Evolutionary conservation across 805 yeast genomes (phyloP), one percentile per base, ranked within the genome.

Genomic region (fission yeast (Schizosaccharomyces pombe)): DNA sequence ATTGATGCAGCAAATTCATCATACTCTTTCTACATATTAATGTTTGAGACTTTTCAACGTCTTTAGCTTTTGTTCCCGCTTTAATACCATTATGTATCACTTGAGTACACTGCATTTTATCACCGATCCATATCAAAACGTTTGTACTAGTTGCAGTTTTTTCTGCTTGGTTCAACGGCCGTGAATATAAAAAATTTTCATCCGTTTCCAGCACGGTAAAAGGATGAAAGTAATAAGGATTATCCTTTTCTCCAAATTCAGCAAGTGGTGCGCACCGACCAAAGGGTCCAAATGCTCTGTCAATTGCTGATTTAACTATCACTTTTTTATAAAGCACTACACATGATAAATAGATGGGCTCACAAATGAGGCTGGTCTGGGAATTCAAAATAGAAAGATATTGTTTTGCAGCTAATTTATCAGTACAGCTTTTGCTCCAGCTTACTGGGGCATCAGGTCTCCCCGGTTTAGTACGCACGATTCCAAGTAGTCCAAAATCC

Each of bases 391-490:
- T 2, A n/a, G 53, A 49, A 8, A 49, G 11, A 14, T 12, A 31
- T 28, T 49, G 33, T 31, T 30, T 24, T 12, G 39, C n/a, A 11
- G 33, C 14, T 26, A 49, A 12, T 30, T 49, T 49, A 30, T 49
- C 53, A 4, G 39, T 16, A 32, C 53, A 49, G 31, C 39, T 31
- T 49, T 49, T 49, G 16, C 39, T 31, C 34, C 34, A 32, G 24
- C 53, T 49, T 22, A 22, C n/a, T 5, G 53, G 39, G 14, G 53
- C 9, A 32, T 49, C 53, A 16, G 53, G 37, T 11, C 53, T 34
- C 3, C 53, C 53, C 5, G 53, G 53, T 49, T 49, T 49, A 2
- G 53, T 49, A 16, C 53, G 31, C 11, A 49, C 53, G 4, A 31
- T 49, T n/a, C 53, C 39, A n/a, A 49, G 4, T 14, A 16, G 39